These are phyloP conservation scores for Amanita fuliginea DNA, from an alignment of 768 basidiomycete genomes.

Conservation along the genomic window DNA sequence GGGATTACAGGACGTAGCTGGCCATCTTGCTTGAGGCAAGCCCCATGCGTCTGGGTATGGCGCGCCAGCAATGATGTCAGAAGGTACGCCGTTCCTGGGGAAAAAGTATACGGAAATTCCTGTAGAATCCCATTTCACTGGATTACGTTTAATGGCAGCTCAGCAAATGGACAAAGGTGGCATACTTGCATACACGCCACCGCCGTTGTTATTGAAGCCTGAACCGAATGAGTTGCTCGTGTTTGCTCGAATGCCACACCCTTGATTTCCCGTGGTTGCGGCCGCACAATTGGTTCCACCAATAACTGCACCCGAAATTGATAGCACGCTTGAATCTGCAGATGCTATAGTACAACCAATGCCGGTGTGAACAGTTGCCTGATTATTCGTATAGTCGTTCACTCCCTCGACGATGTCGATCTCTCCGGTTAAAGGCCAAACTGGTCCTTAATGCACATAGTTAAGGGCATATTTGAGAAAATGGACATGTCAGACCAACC, in stretches of 20 bases:
- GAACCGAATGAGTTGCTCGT: constrained; percentile 63
- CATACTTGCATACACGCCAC: constrained; percentile 87
- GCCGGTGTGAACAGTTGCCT: constrained; percentile 73
- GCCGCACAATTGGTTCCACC: constrained; percentile 66
- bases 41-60: constrained; percentile 77
- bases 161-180: constrained; percentile 9
- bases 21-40: constrained; percentile 67
- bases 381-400: constrained; percentile 69
- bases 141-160: neutral
- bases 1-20: constrained; percentile 63
- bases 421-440: constrained; percentile 60
- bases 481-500: constrained; percentile 16
- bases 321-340: constrained; percentile 31
- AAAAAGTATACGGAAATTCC: constrained; percentile 84
- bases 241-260: constrained; percentile 68
- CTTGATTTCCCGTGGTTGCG: constrained; percentile 57
- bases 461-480: constrained; percentile 27
- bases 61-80: constrained; percentile 61
- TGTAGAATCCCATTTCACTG: constrained; percentile 65
- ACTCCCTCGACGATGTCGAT: constrained; percentile 85
- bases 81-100: constrained; percentile 58
- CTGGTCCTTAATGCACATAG: constrained; percentile 34
- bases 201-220: constrained; percentile 76
- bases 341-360: constrained; percentile 57
- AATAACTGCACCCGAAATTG: constrained; percentile 54